Base-by-base conservation (phyloP, 768 basidiomycete species). In the Omphalotus guepiniiformis region DNA sequence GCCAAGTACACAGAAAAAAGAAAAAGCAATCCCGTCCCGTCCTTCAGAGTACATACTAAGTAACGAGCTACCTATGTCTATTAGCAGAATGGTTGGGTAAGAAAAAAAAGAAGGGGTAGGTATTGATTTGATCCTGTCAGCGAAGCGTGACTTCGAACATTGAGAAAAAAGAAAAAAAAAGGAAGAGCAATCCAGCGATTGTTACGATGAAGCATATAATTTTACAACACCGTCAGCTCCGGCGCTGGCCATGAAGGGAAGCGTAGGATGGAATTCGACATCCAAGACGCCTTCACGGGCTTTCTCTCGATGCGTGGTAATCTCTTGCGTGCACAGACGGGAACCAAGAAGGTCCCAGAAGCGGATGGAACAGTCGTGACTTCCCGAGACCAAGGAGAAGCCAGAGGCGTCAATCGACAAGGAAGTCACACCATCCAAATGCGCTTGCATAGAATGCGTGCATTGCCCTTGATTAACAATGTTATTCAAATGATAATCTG, bases 151-250 rank as follows among this genome's bases (percentile, higher is more conserved):
- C n/a, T n/a, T 58, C 72, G 39, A 32, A n/a, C 30, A 32, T 32
- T 32, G 30, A 46, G 47, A 44, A 42, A 44, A 30, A 57, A 53
- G 39, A 58, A 34, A 16, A 30, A 50, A 56, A 30, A 51, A 48
- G 43, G 29, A 27, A 40, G 30, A 57, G 43, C 42, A 36, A 26
- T 30, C 39, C 50, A 53, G 53, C 51, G n/a, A n/a, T n/a, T 67
- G 34, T 74, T 74, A 90, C 68, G 87, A 91, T 58, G 87, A 88
- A 52, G 88, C 87, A 63, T 89, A 96, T 22, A 97, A 72, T 66
- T 92, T 92, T 51, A 97, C 83, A 37, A 92, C 85, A 22, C 94
- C 93, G 67, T 97, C 95, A 11, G 92, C 91, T n/a, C 95, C 95
- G 16, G 90, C 89, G 63, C 90, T 95, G 13, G 87, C 91, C 77